Evolutionary conservation across 2,329 filamentous ascomycete genomes (phyloP).

Genomic region (Cladosporium sp.): DNA sequence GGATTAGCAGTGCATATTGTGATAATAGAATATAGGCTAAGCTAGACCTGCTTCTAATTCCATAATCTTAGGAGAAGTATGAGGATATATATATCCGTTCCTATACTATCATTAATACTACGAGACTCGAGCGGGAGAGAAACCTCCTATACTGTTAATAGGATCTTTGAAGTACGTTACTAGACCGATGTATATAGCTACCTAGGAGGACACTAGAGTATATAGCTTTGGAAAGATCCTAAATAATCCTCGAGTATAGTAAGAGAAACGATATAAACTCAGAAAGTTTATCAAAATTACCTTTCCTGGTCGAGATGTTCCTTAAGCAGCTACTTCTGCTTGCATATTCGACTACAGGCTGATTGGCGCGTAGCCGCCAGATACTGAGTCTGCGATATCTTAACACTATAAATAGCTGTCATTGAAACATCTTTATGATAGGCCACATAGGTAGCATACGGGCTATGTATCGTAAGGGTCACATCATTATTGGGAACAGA

Average conservation of each 20-base stretch:
- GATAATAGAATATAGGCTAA: too few relatives aligned
- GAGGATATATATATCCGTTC: too few relatives aligned
- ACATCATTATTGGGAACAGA: conserved; percentile 11
- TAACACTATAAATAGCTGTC: conserved; percentile 16
- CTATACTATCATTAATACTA: too few relatives aligned
- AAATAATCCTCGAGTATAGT: background rate
- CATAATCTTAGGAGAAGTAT: too few relatives aligned
- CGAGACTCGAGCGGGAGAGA: too few relatives aligned
- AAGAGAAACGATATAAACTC: background rate
- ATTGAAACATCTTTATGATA: conserved; percentile 18
- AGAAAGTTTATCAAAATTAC: background rate
- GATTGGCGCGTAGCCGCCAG: conserved; percentile 20
- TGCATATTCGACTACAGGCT: conserved; percentile 18
- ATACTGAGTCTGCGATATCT: conserved; percentile 14
- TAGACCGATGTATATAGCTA: background rate
- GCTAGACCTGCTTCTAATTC: too few relatives aligned
- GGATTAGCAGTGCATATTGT: too few relatives aligned
- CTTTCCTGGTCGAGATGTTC: conserved; percentile 6
- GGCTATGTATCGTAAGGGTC: conserved; percentile 20
- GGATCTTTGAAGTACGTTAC: background rate
- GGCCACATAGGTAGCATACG: conserved; percentile 17
- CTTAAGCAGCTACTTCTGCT: conserved; percentile 16
- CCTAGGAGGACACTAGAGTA: background rate
- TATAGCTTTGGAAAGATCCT: background rate
- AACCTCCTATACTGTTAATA: background rate